These are phyloP conservation scores for Kingdonia uniflora DNA, from an alignment of 164 flowering plant genomes.

Conservation along the genomic window DNA sequence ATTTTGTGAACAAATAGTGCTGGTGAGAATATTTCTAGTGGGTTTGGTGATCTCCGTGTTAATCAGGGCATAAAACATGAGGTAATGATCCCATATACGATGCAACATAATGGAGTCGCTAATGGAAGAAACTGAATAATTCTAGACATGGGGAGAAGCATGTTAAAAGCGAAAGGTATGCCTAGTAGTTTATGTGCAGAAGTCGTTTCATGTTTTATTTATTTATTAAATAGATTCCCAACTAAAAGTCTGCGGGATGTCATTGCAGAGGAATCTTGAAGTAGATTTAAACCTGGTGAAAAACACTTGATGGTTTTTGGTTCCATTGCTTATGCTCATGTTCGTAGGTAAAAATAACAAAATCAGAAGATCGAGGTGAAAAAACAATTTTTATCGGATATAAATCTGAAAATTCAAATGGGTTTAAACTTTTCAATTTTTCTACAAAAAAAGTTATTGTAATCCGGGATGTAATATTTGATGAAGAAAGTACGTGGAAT, in stretches of 20 bases:
- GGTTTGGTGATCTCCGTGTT: too few relatives aligned
- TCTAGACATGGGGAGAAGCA: not conserved
- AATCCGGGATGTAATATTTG: not conserved
- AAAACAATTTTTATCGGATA: too few relatives aligned
- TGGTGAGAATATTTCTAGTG: too few relatives aligned
- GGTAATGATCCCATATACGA: not conserved
- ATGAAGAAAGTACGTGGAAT: not conserved
- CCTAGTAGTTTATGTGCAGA: conserved; percentile 3
- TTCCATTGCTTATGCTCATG: too few relatives aligned
- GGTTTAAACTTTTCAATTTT: not conserved
- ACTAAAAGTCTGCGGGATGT: not conserved
- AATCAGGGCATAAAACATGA: too few relatives aligned
- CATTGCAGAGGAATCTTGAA: not conserved
- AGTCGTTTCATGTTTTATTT: conserved; percentile 3
- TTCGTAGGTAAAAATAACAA: not conserved
- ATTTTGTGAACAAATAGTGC: too few relatives aligned
- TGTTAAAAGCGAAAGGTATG: too few relatives aligned
- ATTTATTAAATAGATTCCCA: not conserved
- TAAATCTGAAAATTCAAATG: not conserved
- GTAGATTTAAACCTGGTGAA: not conserved
- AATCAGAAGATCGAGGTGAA: not conserved
- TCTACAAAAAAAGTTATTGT: not conserved
- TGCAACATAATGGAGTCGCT: conserved; percentile 5
- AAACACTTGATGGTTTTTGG: too few relatives aligned
- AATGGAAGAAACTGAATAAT: conserved; percentile 4